Conservation (phyloP, 257 asterid genomes). For the Solanum neorickii region DNA sequence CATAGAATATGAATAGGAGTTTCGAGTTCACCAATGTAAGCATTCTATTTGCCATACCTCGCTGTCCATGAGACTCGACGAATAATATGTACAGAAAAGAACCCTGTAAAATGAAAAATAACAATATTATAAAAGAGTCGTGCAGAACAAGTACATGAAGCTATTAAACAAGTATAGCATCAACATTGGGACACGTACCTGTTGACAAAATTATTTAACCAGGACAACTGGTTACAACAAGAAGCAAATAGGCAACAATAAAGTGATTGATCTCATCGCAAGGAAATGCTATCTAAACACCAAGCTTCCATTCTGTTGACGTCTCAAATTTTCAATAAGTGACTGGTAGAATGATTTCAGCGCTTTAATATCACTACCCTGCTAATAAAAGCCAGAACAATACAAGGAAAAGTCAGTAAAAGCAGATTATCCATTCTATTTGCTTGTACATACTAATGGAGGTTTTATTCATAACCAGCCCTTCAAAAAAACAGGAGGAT, state of each 20-base stretch:
- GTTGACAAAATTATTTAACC: constrained; percentile 11
- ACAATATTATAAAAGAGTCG: background rate
- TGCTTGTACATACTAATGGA: background rate
- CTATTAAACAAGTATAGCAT: background rate
- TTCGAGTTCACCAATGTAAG: background rate
- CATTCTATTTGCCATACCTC: constrained; percentile 23
- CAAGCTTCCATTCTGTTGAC: constrained; percentile 76
- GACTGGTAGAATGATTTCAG: constrained; percentile 75
- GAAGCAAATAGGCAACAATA: constrained; percentile 3
- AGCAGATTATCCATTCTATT: background rate
- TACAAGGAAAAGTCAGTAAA: background rate
- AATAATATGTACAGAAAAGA: constrained; percentile 51
- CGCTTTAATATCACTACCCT: constrained; percentile 67
- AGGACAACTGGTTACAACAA: constrained; percentile 15
- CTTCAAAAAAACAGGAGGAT: background rate
- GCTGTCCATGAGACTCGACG: constrained; percentile 18
- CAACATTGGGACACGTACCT: constrained; percentile 18
- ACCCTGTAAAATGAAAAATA: constrained; percentile 31
- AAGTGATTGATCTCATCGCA: background rate
- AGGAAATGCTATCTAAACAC: constrained; percentile 53
- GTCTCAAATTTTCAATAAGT: constrained; percentile 65
- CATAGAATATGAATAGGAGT: background rate
- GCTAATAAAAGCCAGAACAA: background rate
- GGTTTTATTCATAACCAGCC: background rate
- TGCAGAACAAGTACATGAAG: background rate